Base-by-base conservation (phyloP, 1,284 basidiomycete genomes). In the Polyporus tsugae region DNA sequence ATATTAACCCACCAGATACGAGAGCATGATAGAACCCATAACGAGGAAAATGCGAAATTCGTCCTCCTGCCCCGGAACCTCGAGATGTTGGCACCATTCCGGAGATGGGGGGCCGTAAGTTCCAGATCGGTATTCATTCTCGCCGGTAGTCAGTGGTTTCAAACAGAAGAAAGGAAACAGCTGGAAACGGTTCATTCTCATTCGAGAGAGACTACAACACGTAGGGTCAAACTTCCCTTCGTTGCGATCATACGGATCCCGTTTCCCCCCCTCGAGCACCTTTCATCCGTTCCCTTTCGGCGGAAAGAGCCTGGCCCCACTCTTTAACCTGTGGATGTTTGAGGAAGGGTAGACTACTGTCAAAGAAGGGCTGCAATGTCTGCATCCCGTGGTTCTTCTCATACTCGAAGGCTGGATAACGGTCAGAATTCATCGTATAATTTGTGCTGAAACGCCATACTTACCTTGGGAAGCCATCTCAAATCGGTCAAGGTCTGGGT, bases 381-480 rank as follows among this genome's bases (percentile, higher is more conserved):
- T 75, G 72, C 46, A 79, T 80, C 0, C 75, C 77, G 57, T 89
- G 83, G 19, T 81, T 81, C 44, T 81, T 81, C 73, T 95, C 93
- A 72, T 95, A 95, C 78, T 95, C 93, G 0, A 84, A 80, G 0
- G 93, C 93, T 94, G 53, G 36, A 60, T 22, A 41, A 33, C 49
- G 46, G n/a, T 49, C n/a, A 55, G 22, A 6, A 33, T 41, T n/a
- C n/a, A 29, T 2, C 25, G 15, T 4, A 3, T 6, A 11, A 22
- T 25, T 38, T 35, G 9, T 2, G 7, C 15, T 2, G 7, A 17
- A 53, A 36, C 5, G 46, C 46, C 7, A n/a, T 10, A 69, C 73
- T 25, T 74, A 90, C 92, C 92, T 86, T 95, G 93, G 0, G 94
- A 83, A 3, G 94, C 93, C 86, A 99, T 93, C 80, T 99, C 97